A percentile compares a stretch with the other conserved stretches of the same genome.
Conservation (phyloP, 257 asterid genomes). For the Nicotiana paniculata region DNA sequence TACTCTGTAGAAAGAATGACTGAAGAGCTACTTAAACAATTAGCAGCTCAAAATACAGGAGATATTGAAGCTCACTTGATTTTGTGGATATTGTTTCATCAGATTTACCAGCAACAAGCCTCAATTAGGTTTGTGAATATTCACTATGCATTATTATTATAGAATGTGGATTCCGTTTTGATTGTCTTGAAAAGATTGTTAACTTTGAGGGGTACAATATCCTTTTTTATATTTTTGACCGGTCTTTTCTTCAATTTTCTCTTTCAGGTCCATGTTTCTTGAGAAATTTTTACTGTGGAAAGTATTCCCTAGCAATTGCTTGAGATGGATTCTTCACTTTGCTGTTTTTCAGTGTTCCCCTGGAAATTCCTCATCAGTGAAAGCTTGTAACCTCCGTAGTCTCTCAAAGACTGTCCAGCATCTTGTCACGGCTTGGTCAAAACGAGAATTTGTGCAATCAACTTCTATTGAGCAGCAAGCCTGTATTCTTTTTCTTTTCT, state of each 20-base stretch:
- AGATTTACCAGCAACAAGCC: slow-evolving; percentile 33
- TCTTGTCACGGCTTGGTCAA: slow-evolving; percentile 76
- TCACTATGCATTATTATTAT: slow-evolving; percentile 8
- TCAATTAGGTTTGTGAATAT: slow-evolving; percentile 48
- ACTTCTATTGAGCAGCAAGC: slow-evolving; percentile 83
- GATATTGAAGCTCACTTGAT: slow-evolving; percentile 87
- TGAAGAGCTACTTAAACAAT: slow-evolving; percentile 71
- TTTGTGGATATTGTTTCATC: slow-evolving; percentile 72
- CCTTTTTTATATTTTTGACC: not conserved
- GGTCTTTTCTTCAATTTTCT: slow-evolving; percentile 1
- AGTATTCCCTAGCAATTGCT: slow-evolving; percentile 77
- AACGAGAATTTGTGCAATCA: slow-evolving; percentile 83
- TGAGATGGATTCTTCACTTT: slow-evolving; percentile 91
- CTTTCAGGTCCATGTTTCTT: slow-evolving; percentile 68
- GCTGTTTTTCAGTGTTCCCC: slow-evolving; percentile 81
- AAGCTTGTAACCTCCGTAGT: slow-evolving; percentile 36
- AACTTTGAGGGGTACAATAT: not conserved
- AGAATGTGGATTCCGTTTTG: not conserved
- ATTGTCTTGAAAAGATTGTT: slow-evolving; percentile 3
- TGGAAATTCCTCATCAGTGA: slow-evolving; percentile 22
- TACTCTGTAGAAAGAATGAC: slow-evolving; percentile 88
- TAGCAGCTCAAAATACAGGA: slow-evolving; percentile 49
- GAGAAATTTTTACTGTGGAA: slow-evolving; percentile 93
- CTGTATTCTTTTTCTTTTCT: slow-evolving; percentile 47
- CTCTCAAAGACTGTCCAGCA: slow-evolving; percentile 65